Conservation (phyloP, 1,139 yeast species). For the Pichia sp. region DNA sequence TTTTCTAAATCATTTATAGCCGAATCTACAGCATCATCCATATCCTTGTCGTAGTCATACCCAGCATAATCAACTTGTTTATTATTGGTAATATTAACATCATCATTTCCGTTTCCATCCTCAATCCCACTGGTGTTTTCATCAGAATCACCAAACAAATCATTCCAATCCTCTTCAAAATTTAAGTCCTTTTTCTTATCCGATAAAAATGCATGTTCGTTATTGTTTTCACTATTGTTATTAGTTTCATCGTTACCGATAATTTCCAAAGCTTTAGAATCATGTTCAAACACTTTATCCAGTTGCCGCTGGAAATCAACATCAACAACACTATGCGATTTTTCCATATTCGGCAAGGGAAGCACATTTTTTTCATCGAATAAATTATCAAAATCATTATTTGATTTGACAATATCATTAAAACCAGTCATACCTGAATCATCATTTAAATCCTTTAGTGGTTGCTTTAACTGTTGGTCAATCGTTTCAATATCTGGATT, state of each 20-base stretch:
- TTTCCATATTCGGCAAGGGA: background rate
- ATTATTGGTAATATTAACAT: conserved; percentile 13
- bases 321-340: background rate
- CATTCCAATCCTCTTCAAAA: conserved; percentile 16
- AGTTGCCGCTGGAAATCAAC: conserved; percentile 2
- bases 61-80: conserved; percentile 29
- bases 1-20: conserved; percentile 4
- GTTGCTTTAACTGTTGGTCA: conserved; percentile 9
- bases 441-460: conserved; percentile 1
- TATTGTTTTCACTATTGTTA: conserved; percentile 5
- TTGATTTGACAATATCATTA: conserved; percentile 7
- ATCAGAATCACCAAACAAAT: conserved; percentile 13
- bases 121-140: conserved; percentile 6
- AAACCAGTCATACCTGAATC: conserved; percentile 1
- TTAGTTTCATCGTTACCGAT: conserved; percentile 3
- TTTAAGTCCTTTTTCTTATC: conserved; percentile 5
- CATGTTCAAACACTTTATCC: conserved; percentile 7
- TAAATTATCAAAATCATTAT: conserved; percentile 8
- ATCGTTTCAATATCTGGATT: conserved; percentile 11
- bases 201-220: background rate
- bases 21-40: conserved; percentile 30
- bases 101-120: conserved; percentile 3
- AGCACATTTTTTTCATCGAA: conserved; percentile 7
- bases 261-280: background rate
- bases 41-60: conserved; percentile 34